Conservation (phyloP, 2,329 filamentous ascomycete genomes). For the Claviceps sp. region DNA sequence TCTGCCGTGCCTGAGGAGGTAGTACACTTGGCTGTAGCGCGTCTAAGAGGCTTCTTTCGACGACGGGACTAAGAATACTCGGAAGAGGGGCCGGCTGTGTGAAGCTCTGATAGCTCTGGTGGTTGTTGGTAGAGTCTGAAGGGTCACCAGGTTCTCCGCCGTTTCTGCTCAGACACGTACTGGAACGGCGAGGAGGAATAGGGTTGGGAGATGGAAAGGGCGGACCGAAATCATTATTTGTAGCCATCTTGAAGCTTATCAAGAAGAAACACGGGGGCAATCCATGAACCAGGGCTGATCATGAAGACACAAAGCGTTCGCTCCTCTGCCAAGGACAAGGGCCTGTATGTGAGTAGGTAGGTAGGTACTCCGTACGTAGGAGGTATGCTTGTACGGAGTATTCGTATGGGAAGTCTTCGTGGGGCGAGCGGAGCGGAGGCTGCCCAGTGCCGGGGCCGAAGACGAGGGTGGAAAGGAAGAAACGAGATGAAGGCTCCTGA, state of each 20-base stretch:
- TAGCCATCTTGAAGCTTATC: constrained; percentile 6
- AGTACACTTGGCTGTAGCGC: constrained; percentile 20
- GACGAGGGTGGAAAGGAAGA: neutral
- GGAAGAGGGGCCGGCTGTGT: constrained; percentile 7
- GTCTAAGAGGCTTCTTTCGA: constrained; percentile 49
- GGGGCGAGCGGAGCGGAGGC: neutral
- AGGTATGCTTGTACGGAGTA: no score
- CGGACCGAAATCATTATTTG: constrained; percentile 4
- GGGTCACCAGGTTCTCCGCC: neutral
- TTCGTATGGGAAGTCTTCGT: neutral
- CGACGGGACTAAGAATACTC: constrained; percentile 34
- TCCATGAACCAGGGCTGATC: neutral
- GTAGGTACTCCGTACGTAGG: no score
- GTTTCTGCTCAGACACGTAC: constrained; percentile 17
- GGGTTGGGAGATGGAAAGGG: constrained; percentile 2
- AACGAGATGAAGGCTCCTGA: no score
- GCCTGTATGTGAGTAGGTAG: no score
- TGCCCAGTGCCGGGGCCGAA: neutral
- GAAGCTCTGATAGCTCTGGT: constrained; percentile 4
- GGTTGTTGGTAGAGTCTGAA: neutral
- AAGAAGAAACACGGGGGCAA: neutral
- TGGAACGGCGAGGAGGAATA: constrained; percentile 62
- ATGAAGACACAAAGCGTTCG: neutral
- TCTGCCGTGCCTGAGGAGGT: neutral
- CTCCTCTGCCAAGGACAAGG: neutral